phyloP scores from a whole-genome alignment of 2,329 filamentous ascomycete species.

The Chalara sp. region DNA sequence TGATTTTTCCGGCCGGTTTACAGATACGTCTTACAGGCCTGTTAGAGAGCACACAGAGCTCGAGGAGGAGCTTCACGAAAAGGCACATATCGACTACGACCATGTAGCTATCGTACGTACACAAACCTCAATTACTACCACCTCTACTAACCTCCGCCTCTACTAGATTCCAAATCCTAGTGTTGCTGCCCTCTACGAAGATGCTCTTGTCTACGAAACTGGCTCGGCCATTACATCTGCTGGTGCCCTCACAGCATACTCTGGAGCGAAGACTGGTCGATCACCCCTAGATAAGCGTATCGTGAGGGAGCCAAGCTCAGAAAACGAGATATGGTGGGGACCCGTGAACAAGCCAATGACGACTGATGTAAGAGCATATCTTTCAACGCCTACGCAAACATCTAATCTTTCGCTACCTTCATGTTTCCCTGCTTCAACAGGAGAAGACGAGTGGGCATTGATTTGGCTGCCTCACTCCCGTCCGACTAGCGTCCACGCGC shows the following conservation, averaged over 20 bases:
- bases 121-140: constrained; percentile 98
- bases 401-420: too few relatives aligned
- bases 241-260: constrained; percentile 94
- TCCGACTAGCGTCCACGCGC: too few relatives aligned
- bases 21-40: too few relatives aligned
- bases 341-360: constrained; percentile 99
- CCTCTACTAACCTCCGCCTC: constrained; percentile 4
- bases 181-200: constrained; percentile 94
- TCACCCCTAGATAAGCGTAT: constrained; percentile 97
- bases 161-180: constrained; percentile 69
- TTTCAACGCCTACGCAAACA: constrained; percentile 22
- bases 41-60: constrained; percentile 84
- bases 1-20: too few relatives aligned
- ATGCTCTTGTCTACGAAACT: constrained; percentile 96
- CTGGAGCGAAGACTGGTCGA: constrained; percentile 93
- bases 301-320: constrained; percentile 82
- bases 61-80: constrained; percentile 92
- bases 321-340: constrained; percentile 76
- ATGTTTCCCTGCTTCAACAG: too few relatives aligned
- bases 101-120: too few relatives aligned
- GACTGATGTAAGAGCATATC: constrained; percentile 86
- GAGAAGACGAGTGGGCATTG: too few relatives aligned
- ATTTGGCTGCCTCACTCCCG: too few relatives aligned
- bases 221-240: constrained; percentile 95
- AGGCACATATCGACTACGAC: too few relatives aligned